Base-by-base conservation (phyloP, 176 grass and related monocot genomes). In the Musa beccarii region DNA sequence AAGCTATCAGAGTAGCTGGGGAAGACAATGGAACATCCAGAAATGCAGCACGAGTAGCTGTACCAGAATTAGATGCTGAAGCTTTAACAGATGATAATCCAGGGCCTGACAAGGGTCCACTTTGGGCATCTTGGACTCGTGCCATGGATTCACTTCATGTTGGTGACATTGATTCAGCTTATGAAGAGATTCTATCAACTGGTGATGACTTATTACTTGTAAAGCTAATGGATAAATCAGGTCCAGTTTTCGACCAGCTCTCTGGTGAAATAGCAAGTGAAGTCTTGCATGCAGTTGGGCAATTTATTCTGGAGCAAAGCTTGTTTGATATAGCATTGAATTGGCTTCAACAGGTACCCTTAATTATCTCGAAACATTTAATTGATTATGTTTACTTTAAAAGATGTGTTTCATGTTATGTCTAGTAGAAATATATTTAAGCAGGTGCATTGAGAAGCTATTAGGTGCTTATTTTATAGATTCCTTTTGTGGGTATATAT, bases 221-320 rank as follows among this genome's bases (percentile, higher is more conserved):
- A 61, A 98, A 98, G 76, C 80, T 98, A 53, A 98, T 98, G 94
- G 90, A 98, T 74, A 91, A 98, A 86, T 93, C 90, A 53, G 94
- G 94, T 52, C 88, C 95, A 2, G 85, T 91, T 43, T 78, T 99
- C 34, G 86, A 99, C 71, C 88, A 94, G 83, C 81, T 99, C 77
- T 91, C 90, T 53, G 83, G 82, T 69, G 90, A 94, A 73, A 84
- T 87, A 22, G 88, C 84, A 49, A 99, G 85, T 24, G 90, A 99
- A 79, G 84, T 99, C 53, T 80, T 99, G 75, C 84, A 89, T 81
- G 90, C 84, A 29, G 80, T 92, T 78, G 90, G 90, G 23, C 95
- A 94, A 59, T 89, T 94, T 74, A 80, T 99, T 34, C 74, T 91
- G 55, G 95, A 99, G 80, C 88, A 99, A 67, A 94, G 76, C 76